Evolutionary conservation across 2,329 filamentous ascomycete species (phyloP).

Genomic region (Claviceps maximensis): DNA sequence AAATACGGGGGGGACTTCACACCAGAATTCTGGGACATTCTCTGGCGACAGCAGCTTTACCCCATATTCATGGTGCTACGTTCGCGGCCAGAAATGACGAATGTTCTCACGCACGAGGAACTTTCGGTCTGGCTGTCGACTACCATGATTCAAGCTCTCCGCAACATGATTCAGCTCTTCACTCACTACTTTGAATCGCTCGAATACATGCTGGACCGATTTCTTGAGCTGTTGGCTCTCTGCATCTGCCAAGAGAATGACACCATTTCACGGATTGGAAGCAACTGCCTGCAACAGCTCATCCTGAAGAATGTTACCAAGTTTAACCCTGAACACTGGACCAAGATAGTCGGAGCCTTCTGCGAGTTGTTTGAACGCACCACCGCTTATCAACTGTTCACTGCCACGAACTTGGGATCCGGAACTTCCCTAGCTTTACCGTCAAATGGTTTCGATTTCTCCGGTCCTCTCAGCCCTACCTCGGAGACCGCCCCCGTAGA

Average conservation of each 20-base stretch:
- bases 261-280: slow-evolving; percentile 92
- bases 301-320: slow-evolving; percentile 95
- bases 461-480: slow-evolving; percentile 28
- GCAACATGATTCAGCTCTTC: slow-evolving; percentile 97
- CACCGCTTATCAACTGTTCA: slow-evolving; percentile 90
- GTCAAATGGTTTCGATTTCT: slow-evolving; percentile 39
- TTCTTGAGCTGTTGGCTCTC: slow-evolving; percentile 81
- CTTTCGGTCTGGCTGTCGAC: slow-evolving; percentile 97
- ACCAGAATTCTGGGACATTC: slow-evolving; percentile 91
- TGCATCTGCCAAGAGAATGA: slow-evolving; percentile 99
- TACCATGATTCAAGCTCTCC: slow-evolving; percentile 95
- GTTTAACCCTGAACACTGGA: slow-evolving; percentile 78
- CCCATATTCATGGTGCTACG: slow-evolving; percentile 98
- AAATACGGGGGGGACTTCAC: slow-evolving; percentile 86
- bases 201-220: slow-evolving; percentile 97
- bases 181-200: slow-evolving; percentile 96
- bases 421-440: slow-evolving; percentile 38
- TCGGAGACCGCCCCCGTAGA: slow-evolving; percentile 28
- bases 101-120: slow-evolving; percentile 90
- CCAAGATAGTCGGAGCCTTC: slow-evolving; percentile 87
- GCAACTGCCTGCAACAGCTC: slow-evolving; percentile 92
- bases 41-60: slow-evolving; percentile 93
- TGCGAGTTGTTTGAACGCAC: slow-evolving; percentile 91
- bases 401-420: slow-evolving; percentile 51
- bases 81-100: slow-evolving; percentile 91